Evolutionary conservation across 2,329 filamentous ascomycete genomes (phyloP), one percentile per base, ranked within the genome.

Genomic region (Ophiocordyceps camponoti-leonardi): DNA sequence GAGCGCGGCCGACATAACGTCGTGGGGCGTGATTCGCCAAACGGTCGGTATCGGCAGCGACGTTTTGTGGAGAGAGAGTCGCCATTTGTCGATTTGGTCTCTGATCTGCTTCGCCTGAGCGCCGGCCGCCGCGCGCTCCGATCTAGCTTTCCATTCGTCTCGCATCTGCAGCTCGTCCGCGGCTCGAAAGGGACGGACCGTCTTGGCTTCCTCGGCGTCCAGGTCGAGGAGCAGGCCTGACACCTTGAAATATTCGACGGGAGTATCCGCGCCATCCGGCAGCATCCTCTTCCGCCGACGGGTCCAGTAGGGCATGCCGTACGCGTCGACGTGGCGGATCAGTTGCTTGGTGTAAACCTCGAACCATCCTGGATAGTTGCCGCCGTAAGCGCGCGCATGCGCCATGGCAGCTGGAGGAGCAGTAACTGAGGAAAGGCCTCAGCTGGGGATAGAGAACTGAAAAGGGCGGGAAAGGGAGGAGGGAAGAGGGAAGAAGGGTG

Each of bases 221-320:
- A 77, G 67, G 47, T 77, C 70, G 37, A 77, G 61, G 3, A 75
- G 54, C 12, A 69, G 49, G 18, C 61, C 45, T 13, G 67, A 63
- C 39, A 70, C 57, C 22, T 67, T 54, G 49, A 67, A 65, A 48
- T 64, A 59, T n/a, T 60, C 52, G 42, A 52, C 31, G 11, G 53
- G 39, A 8, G 42, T 43, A 1, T 51, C 48, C 1, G 23, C 28
- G 26, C 53, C 52, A 2, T 47, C 16, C 16, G 41, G 30, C 11
- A 44, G 26, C 4, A 46, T 41, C 39, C 46, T 54, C 46, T 54
- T 47, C 42, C 42, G 57, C 20, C 11, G 49, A 52, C 48, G 42
- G 11, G 20, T 33, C 30, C 58, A 63, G 49, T 59, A 61, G 19
- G 51, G 41, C 2, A 53, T 46, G 10, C 51, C 51, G 30, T 52